Conservation (phyloP, 768 basidiomycete species). For the Suillus variegatus region DNA sequence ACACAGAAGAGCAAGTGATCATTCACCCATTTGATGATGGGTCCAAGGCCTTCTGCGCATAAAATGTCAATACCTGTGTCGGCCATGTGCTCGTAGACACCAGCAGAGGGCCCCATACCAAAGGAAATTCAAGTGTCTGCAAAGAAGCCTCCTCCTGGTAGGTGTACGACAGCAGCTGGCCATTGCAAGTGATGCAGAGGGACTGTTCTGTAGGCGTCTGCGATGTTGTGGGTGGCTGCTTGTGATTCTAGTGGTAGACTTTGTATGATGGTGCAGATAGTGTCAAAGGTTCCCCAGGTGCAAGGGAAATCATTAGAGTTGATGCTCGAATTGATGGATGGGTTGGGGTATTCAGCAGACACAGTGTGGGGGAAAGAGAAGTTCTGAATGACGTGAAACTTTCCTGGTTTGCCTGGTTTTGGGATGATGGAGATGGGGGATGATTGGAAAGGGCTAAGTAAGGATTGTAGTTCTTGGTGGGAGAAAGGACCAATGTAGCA, state of each 20-base stretch:
- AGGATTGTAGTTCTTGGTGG: no score
- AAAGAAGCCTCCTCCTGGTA: conserved; percentile 17
- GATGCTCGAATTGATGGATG: conserved; percentile 38
- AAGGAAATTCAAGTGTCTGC: neutral
- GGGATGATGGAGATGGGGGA: conserved; percentile 39
- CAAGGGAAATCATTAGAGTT: conserved; percentile 37
- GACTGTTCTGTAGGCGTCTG: conserved; percentile 35
- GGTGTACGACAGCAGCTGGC: conserved; percentile 24
- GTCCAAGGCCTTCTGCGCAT: neutral
- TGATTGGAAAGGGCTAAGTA: conserved; percentile 42
- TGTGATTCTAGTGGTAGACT: no score
- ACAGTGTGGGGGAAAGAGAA: neutral
- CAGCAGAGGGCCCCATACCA: neutral
- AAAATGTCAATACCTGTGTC: conserved; percentile 8
- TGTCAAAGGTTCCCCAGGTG: conserved; percentile 48
- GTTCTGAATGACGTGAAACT: no score
- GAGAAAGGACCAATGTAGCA: conserved; percentile 17
- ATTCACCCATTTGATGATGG: neutral
- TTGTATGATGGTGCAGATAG: no score
- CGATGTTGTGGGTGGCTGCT: conserved; percentile 32
- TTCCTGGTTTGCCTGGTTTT: conserved; percentile 32
- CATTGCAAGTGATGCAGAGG: conserved; percentile 30
- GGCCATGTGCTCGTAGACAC: neutral
- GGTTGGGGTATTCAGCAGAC: conserved; percentile 33
- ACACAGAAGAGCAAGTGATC: conserved; percentile 3